Conservation (phyloP, 176 grass and related monocot genomes). For the Phragmites australis region DNA sequence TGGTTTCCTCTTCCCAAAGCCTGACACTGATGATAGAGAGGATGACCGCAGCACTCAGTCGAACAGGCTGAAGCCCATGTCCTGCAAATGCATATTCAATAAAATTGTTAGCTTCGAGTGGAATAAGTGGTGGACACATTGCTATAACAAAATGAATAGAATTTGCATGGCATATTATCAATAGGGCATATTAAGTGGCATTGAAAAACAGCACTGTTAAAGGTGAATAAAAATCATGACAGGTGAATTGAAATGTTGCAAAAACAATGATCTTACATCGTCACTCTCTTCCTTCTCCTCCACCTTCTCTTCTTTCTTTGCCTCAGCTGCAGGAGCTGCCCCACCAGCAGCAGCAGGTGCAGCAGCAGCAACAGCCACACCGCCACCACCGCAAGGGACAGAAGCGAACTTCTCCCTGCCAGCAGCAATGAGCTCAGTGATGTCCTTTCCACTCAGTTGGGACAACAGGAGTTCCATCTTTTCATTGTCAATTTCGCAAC, state of each 20-base stretch:
- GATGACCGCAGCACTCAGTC: constrained; percentile 12
- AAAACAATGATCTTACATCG: constrained; percentile 40
- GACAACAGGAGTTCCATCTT: constrained; percentile 47
- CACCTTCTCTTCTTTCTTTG: constrained; percentile 60
- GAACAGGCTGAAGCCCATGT: constrained; percentile 59
- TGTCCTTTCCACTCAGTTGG: constrained; percentile 57
- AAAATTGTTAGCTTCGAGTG: not conserved
- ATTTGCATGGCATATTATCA: no score
- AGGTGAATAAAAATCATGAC: no score
- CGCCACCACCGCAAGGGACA: constrained; percentile 50
- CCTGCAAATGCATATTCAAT: constrained; percentile 31
- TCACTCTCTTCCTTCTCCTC: constrained; percentile 69
- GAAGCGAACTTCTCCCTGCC: constrained; percentile 70
- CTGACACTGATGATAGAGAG: no score
- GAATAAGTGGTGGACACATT: not conserved
- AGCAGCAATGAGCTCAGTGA: constrained; percentile 53
- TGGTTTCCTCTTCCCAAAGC: not conserved
- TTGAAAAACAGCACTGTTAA: not conserved
- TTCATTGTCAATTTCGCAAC: constrained; percentile 49
- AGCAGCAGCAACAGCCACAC: constrained; percentile 27
- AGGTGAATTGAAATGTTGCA: not conserved
- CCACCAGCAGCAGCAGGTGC: not conserved
- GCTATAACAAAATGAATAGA: not conserved
- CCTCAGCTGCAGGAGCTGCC: constrained; percentile 37
- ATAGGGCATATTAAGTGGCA: not conserved